These are phyloP conservation scores for Myxozyma mucilagina DNA, from an alignment of 805 yeast genomes.

Conservation along the genomic window DNA sequence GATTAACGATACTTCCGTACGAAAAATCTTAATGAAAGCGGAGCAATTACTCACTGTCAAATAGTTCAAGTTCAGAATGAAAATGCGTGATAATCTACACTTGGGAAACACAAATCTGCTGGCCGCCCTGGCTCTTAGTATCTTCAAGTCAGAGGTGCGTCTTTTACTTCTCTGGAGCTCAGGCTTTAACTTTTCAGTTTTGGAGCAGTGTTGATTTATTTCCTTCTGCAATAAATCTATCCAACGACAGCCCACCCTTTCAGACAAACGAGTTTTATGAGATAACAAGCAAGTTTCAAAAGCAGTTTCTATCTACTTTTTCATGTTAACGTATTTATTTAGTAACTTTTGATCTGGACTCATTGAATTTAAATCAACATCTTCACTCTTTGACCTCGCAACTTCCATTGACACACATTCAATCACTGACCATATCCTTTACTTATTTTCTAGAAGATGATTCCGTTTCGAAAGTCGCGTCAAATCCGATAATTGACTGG, in stretches of 20 bases:
- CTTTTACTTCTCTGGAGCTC: background rate
- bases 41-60: background rate
- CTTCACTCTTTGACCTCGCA: background rate
- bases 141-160: constrained; percentile 5
- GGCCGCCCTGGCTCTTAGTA: constrained; percentile 1
- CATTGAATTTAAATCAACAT: background rate
- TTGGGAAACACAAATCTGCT: background rate
- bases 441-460: background rate
- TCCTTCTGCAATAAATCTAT: background rate
- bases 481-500: background rate
- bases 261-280: background rate
- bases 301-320: background rate
- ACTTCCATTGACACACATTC: background rate
- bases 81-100: background rate
- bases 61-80: background rate
- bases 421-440: background rate
- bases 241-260: background rate
- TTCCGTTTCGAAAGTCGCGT: no score
- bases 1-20: background rate
- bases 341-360: background rate
- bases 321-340: background rate
- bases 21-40: background rate
- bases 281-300: background rate
- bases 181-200: background rate
- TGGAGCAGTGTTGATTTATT: constrained; percentile 11